Evolutionary conservation across 495 filamentous ascomycete genomes (phyloP).

Genomic region (Penicillium taxi): DNA sequence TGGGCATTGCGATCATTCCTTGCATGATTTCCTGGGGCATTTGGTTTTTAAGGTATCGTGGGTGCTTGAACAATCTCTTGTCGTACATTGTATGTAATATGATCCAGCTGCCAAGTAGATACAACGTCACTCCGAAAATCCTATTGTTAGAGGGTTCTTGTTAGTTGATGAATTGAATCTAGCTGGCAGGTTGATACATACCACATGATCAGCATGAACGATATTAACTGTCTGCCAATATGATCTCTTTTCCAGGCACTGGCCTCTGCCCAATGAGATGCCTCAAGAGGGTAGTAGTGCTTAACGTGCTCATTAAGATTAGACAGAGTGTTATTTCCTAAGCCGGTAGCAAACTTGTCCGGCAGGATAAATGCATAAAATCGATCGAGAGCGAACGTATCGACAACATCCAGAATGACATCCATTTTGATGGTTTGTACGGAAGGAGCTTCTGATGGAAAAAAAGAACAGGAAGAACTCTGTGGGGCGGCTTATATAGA

Average conservation of each 20-base stretch:
- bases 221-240: conserved; percentile 53
- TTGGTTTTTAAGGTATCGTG: conserved; percentile 87
- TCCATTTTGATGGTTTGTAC: conserved; percentile 53
- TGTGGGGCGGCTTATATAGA: conserved; percentile 4
- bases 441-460: not conserved
- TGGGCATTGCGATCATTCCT: conserved; percentile 58
- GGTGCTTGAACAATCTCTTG: conserved; percentile 74
- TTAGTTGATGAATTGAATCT: not conserved
- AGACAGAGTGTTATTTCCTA: conserved; percentile 9
- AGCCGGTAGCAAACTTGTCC: conserved; percentile 24
- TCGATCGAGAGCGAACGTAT: conserved; percentile 63
- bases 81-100: conserved; percentile 87
- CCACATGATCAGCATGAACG: conserved; percentile 65
- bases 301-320: conserved; percentile 34
- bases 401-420: conserved; percentile 63
- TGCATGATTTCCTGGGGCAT: conserved; percentile 75
- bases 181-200: conserved; percentile 23
- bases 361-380: conserved; percentile 59
- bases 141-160: conserved; percentile 28
- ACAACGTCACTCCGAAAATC: conserved; percentile 59
- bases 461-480: not conserved
- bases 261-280: conserved; percentile 56
- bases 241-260: conserved; percentile 62
- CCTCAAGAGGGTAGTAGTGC: conserved; percentile 50
- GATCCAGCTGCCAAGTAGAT: conserved; percentile 63